These are phyloP conservation scores for Rhodomyrtus psidioides DNA, from an alignment of 441 rosid species.

Conservation along the genomic window DNA sequence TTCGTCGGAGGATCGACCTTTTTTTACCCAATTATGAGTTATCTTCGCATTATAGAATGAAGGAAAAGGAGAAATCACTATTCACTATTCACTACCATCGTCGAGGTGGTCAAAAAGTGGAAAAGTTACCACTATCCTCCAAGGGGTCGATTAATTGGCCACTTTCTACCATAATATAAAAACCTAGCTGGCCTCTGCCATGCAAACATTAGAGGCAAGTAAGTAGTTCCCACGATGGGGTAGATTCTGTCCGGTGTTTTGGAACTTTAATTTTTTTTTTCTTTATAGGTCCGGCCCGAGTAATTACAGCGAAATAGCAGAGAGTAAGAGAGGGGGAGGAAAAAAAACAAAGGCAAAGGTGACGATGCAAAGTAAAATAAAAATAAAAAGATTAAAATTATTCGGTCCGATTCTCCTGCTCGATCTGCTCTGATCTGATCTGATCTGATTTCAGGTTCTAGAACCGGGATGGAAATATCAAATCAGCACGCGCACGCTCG, in stretches of 20 bases:
- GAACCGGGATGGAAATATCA: not conserved
- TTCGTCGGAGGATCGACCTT: not conserved
- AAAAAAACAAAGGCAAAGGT: no score
- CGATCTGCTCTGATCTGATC: no score
- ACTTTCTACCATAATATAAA: not conserved
- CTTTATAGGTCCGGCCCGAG: accelerated
- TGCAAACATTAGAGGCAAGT: no score
- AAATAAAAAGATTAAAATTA: not conserved
- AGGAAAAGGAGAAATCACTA: not conserved
- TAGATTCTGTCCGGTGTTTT: not conserved
- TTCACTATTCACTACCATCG: not conserved
- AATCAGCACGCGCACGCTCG: no score
- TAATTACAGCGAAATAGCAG: not conserved
- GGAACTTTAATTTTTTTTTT: not conserved
- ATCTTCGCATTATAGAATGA: not conserved
- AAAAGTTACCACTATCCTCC: not conserved
- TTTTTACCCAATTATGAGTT: not conserved
- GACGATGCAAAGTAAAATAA: not conserved
- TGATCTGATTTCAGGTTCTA: not conserved
- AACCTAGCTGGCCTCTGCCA: not conserved
- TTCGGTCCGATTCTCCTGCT: not conserved
- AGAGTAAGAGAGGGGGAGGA: not conserved
- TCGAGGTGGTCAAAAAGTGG: not conserved
- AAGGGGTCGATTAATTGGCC: not conserved
- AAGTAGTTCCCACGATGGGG: not conserved